These are phyloP conservation scores for Wakefieldia striispora DNA, from an alignment of 768 basidiomycete species.

Conservation along the genomic window DNA sequence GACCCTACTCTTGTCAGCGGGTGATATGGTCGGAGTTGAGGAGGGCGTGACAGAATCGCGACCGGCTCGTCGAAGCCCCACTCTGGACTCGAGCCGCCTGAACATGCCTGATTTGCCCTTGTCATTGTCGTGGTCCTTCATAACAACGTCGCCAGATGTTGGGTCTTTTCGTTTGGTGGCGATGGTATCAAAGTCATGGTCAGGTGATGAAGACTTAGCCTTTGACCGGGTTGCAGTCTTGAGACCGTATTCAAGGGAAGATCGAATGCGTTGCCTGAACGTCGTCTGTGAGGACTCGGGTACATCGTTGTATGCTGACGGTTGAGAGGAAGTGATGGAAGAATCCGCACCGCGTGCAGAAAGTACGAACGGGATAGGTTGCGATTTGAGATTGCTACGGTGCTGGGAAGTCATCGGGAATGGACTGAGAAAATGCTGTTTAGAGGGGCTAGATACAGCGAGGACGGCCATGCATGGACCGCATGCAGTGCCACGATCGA, in stretches of 20 bases:
- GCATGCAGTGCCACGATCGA: slow-evolving; percentile 30
- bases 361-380: slow-evolving; percentile 35
- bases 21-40: slow-evolving; percentile 39
- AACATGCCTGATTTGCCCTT: slow-evolving; percentile 48
- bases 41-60: slow-evolving; percentile 40
- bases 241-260: slow-evolving; percentile 65
- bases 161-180: slow-evolving; percentile 44
- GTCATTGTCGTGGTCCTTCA: slow-evolving; percentile 33
- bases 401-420: slow-evolving; percentile 47
- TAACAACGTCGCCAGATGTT: slow-evolving; percentile 29
- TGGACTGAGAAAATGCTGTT: slow-evolving; percentile 39
- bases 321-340: slow-evolving; percentile 33
- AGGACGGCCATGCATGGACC: slow-evolving; percentile 45
- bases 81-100: slow-evolving; percentile 47
- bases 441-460: slow-evolving; percentile 38
- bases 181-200: slow-evolving; percentile 44
- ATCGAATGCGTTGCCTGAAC: slow-evolving; percentile 58
- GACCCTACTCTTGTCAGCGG: slow-evolving; percentile 22
- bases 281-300: slow-evolving; percentile 48
- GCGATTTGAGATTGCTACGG: slow-evolving; percentile 34
- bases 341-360: slow-evolving; percentile 43
- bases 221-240: slow-evolving; percentile 62
- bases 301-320: slow-evolving; percentile 24
- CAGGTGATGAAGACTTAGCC: slow-evolving; percentile 36
- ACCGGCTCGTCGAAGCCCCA: slow-evolving; percentile 46